Conservation (phyloP, 345 rosid species). For the Boechera stricta region DNA sequence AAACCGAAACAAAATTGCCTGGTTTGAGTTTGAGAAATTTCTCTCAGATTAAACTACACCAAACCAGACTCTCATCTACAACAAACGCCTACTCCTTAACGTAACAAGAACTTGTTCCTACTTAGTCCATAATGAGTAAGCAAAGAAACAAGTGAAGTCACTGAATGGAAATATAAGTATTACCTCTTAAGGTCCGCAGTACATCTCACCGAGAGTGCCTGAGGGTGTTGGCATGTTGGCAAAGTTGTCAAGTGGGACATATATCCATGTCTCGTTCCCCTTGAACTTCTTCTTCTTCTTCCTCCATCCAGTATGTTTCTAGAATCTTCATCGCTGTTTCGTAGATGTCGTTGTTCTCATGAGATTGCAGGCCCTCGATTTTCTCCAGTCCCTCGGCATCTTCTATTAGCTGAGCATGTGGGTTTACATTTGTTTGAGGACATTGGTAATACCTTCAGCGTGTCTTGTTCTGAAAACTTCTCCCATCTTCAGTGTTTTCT, state of each 20-base stretch:
- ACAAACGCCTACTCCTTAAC: not conserved
- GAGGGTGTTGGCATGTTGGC: slow-evolving; percentile 37
- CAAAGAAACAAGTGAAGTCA: slow-evolving; percentile 5
- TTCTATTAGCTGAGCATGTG: slow-evolving; percentile 58
- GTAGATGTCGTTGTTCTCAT: slow-evolving; percentile 50
- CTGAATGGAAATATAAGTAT: not conserved
- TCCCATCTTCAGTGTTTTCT: slow-evolving; percentile 64
- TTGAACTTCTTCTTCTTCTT: slow-evolving; percentile 50
- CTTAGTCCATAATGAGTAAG: not conserved
- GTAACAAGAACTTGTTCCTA: not conserved
- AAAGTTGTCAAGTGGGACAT: slow-evolving; percentile 29
- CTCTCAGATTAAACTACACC: not conserved
- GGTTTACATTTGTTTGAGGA: slow-evolving; percentile 46
- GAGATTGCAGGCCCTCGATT: slow-evolving; percentile 61
- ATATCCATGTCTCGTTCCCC: slow-evolving; percentile 37
- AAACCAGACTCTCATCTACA: not conserved
- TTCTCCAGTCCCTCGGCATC: slow-evolving; percentile 66
- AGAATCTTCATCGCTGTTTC: slow-evolving; percentile 53
- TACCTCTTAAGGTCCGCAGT: slow-evolving; percentile 46
- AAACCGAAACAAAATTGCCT: not conserved
- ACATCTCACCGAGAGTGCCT: slow-evolving; percentile 32
- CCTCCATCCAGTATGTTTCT: slow-evolving; percentile 65
- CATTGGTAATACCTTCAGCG: slow-evolving; percentile 46
- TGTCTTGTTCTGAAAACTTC: slow-evolving; percentile 52
- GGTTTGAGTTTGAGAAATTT: not conserved